Percentiles rank a stretch among this genome's conserved stretches.
Conservation (phyloP, 2,329 filamentous ascomycete genomes). For the Penicillium sp. region DNA sequence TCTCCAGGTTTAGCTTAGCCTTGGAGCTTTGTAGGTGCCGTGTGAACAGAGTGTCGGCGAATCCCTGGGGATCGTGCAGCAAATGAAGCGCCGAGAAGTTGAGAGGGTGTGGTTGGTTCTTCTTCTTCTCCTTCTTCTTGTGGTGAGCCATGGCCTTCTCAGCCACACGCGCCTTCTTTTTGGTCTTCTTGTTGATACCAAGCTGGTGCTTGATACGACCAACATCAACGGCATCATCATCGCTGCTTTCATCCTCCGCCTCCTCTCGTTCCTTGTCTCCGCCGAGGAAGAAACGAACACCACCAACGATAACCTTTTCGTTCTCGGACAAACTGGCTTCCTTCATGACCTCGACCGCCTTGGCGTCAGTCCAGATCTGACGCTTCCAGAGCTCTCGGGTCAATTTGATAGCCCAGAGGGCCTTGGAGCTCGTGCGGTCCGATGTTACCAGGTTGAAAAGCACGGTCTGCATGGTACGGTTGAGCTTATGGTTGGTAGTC, state of each 20-base stretch:
- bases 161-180: slow-evolving; percentile 79
- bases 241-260: slow-evolving; percentile 83
- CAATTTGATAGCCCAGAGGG: slow-evolving; percentile 94
- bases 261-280: slow-evolving; percentile 96
- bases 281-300: slow-evolving; percentile 91
- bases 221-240: slow-evolving; percentile 76
- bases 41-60: slow-evolving; percentile 85
- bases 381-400: slow-evolving; percentile 95
- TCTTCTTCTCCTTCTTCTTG: slow-evolving; percentile 83
- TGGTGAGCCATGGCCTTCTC: slow-evolving; percentile 81
- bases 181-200: slow-evolving; percentile 94
- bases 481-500: slow-evolving; percentile 86
- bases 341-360: slow-evolving; percentile 98
- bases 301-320: slow-evolving; percentile 86
- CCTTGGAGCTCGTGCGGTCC: slow-evolving; percentile 82
- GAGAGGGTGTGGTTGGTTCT: slow-evolving; percentile 80
- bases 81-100: slow-evolving; percentile 97
- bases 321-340: slow-evolving; percentile 87
- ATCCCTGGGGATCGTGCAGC: slow-evolving; percentile 90
- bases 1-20: slow-evolving; percentile 82
- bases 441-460: slow-evolving; percentile 89
- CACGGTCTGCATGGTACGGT: slow-evolving; percentile 89
- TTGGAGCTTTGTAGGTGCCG: slow-evolving; percentile 90
- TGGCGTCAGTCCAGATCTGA: slow-evolving; percentile 93
- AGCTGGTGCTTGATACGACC: slow-evolving; percentile 80